Conservation (phyloP, 2,329 filamentous ascomycete genomes). For the Aspergillus bombycis region DNA sequence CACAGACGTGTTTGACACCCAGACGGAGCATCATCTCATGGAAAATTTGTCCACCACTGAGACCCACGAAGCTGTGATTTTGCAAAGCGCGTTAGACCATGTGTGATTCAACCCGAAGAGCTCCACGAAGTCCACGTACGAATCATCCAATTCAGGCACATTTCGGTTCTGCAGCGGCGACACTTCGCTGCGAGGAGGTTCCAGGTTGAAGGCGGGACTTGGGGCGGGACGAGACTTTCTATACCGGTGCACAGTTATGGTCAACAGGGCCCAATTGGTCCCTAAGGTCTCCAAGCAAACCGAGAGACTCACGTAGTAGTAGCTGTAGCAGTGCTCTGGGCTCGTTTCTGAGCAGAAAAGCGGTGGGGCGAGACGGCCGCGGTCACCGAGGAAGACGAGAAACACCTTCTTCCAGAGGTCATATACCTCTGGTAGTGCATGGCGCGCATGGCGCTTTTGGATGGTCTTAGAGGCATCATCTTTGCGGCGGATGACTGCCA, state of each 20-base stretch:
- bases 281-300: not conserved
- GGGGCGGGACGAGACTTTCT: constrained; percentile 64
- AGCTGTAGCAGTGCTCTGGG: constrained; percentile 53
- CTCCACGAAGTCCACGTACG: constrained; percentile 57
- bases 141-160: constrained; percentile 73
- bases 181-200: constrained; percentile 62
- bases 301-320: constrained; percentile 56
- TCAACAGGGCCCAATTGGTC: not conserved
- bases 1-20: constrained; percentile 91
- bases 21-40: constrained; percentile 99
- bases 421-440: constrained; percentile 48
- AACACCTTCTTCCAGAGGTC: constrained; percentile 40
- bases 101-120: not conserved
- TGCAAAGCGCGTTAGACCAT: constrained; percentile 10
- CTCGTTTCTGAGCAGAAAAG: constrained; percentile 47
- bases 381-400: constrained; percentile 50
- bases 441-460: constrained; percentile 52
- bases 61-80: constrained; percentile 76
- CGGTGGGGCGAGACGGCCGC: constrained; percentile 52
- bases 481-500: constrained; percentile 38
- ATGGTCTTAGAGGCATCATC: constrained; percentile 57
- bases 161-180: constrained; percentile 68
- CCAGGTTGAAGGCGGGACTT: constrained; percentile 62
- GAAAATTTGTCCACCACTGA: constrained; percentile 94
- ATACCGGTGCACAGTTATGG: not conserved